phyloP scores from a whole-genome alignment of 139 green algal genomes.

The Chlamydomonas schloesseri region DNA sequence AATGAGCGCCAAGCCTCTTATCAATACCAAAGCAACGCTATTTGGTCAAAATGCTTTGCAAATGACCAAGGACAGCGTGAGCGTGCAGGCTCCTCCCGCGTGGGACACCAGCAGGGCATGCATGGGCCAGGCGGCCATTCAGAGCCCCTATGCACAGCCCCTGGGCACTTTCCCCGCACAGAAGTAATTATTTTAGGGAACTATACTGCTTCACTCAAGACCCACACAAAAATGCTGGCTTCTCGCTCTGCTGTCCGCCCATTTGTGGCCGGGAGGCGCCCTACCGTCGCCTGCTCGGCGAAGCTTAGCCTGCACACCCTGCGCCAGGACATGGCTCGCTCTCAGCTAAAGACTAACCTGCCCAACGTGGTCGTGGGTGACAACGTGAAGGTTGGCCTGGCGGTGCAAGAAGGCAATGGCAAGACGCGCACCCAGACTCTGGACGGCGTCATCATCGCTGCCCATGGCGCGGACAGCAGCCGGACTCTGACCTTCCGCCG shows the following conservation, averaged over 20 bases:
- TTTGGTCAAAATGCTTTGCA: no score
- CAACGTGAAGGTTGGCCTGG: conserved; percentile 61
- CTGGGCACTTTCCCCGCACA: no score
- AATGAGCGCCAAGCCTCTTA: no score
- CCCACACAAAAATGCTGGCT: conserved; percentile 21
- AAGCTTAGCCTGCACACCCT: conserved; percentile 42
- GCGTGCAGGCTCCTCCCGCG: no score
- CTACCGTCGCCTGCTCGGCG: conserved; percentile 7
- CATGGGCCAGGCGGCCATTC: no score
- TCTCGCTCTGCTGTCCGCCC: conserved; percentile 13
- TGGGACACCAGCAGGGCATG: no score
- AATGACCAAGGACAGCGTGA: no score
- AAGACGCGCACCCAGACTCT: conserved; percentile 63
- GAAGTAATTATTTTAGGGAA: no score
- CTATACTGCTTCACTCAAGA: no score
- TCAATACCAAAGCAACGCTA: no score
- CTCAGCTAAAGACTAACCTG: conserved; percentile 36
- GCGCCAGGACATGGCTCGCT: conserved; percentile 3
- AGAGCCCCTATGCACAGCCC: no score
- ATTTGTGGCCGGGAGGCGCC: conserved; percentile 3
- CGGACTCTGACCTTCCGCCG: conserved; percentile 57
- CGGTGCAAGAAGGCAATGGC: conserved; percentile 65
- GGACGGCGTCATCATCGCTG: conserved; percentile 69
- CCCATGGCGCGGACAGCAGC: conserved; percentile 56
- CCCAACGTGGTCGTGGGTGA: conserved; percentile 57